A percentile compares a stretch with the other conserved stretches of the same genome.
Evolutionary conservation across 352 stramenopile genomes (phyloP).

Genomic region (Pythium brachiatum): DNA sequence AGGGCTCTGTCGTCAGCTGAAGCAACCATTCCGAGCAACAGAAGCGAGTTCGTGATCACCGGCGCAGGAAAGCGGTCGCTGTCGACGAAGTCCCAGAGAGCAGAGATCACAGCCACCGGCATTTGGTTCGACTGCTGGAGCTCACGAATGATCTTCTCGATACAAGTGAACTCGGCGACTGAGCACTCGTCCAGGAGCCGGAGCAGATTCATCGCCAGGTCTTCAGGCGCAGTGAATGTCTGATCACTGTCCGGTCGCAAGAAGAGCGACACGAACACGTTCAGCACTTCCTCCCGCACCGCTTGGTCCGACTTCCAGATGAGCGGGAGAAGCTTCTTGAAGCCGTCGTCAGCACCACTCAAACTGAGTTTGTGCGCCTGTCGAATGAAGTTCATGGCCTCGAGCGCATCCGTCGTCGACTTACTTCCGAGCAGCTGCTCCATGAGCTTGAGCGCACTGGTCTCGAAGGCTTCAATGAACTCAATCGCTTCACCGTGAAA

Average conservation of each 20-base stretch:
- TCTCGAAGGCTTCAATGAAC: constrained; percentile 92
- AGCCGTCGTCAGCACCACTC: constrained; percentile 84
- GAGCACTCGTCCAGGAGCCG: constrained; percentile 78
- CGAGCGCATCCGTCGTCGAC: constrained; percentile 91
- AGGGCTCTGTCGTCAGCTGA: constrained; percentile 64
- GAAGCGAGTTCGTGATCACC: constrained; percentile 60
- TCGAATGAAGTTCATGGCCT: constrained; percentile 93
- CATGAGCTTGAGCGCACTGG: constrained; percentile 69
- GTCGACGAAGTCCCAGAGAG: constrained; percentile 71
- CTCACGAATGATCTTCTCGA: constrained; percentile 72
- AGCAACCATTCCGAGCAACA: constrained; percentile 65
- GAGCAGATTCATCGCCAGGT: constrained; percentile 63
- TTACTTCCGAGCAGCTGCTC: constrained; percentile 88
- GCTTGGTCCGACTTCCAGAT: constrained; percentile 89
- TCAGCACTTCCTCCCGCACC: constrained; percentile 90
- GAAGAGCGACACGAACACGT: constrained; percentile 74
- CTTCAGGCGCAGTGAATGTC: constrained; percentile 38
- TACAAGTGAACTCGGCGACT: constrained; percentile 70
- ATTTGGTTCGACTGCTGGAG: constrained; percentile 60
- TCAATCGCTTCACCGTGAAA: constrained; percentile 91
- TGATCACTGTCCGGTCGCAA: constrained; percentile 50
- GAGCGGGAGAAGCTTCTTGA: constrained; percentile 90
- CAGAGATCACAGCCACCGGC: constrained; percentile 56
- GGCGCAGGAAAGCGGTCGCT: constrained; percentile 51
- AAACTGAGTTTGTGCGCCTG: constrained; percentile 90